Evolutionary conservation across 495 filamentous ascomycete species (phyloP).

Genomic region (Haplographium delicatum): DNA sequence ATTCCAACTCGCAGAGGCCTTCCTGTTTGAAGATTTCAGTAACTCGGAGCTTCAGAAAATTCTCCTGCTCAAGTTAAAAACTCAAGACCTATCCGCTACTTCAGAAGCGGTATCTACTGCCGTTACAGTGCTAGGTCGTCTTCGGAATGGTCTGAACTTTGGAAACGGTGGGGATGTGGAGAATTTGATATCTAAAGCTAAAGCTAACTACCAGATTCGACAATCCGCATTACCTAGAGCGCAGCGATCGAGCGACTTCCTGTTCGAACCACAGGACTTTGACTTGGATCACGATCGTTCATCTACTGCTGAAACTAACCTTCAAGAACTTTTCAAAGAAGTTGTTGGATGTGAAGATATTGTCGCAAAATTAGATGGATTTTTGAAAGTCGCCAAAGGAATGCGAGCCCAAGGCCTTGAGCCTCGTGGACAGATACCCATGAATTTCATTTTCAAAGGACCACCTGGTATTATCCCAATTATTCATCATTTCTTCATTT

Average conservation of each 20-base stretch:
- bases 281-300: conserved; percentile 60
- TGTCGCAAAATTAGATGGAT: conserved; percentile 52
- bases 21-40: conserved; percentile 67
- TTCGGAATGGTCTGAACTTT: conserved; percentile 44
- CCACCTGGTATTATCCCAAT: conserved; percentile 39
- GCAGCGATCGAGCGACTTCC: conserved; percentile 4
- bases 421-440: conserved; percentile 50
- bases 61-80: conserved; percentile 50
- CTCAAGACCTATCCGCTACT: conserved; percentile 40
- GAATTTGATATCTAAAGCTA: conserved; percentile 24
- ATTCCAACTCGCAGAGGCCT: conserved; percentile 60
- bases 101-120: conserved; percentile 34
- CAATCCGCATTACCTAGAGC: conserved; percentile 2
- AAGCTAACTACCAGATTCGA: conserved; percentile 20
- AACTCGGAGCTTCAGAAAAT: conserved; percentile 53
- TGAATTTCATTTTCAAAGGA: conserved; percentile 60
- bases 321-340: conserved; percentile 56
- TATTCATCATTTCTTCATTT: neutral
- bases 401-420: conserved; percentile 50
- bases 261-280: conserved; percentile 60
- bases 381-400: conserved; percentile 47
- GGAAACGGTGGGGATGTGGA: conserved; percentile 50
- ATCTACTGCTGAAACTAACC: conserved; percentile 42
- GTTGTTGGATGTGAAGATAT: conserved; percentile 61
- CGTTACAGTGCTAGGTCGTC: conserved; percentile 36